Percentiles rank a stretch among this genome's conserved stretches.
Evolutionary conservation across 345 rosid species (phyloP).

Genomic region (Syzygium aqueum): DNA sequence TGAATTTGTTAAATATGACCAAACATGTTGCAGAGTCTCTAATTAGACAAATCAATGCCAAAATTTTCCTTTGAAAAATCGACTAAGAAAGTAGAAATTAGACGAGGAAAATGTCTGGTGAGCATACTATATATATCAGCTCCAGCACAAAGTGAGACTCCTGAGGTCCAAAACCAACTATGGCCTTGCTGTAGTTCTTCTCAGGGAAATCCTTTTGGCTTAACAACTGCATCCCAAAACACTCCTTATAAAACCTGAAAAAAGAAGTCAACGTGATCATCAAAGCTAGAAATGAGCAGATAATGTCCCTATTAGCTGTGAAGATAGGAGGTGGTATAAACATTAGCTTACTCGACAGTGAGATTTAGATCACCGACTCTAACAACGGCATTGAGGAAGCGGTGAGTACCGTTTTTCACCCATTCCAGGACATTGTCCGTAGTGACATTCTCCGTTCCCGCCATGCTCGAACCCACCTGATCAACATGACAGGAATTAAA

Average conservation of each 20-base stretch:
- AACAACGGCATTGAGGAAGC: conserved; percentile 24
- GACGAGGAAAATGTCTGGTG: not conserved
- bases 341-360: conserved; percentile 20
- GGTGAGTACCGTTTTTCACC: conserved; percentile 30
- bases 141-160: conserved; percentile 31
- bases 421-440: conserved; percentile 14
- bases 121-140: conserved; percentile 23
- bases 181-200: conserved; percentile 26
- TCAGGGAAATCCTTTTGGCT: conserved; percentile 28
- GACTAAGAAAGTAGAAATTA: not conserved
- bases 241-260: conserved; percentile 30
- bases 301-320: not conserved
- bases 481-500: not conserved
- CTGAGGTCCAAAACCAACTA: conserved; percentile 38
- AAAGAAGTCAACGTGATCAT: not conserved
- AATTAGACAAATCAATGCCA: not conserved
- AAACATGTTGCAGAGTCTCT: not conserved
- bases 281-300: not conserved
- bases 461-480: not conserved
- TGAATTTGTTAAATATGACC: not conserved
- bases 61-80: not conserved
- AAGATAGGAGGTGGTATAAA: not conserved
- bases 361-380: conserved; percentile 40
- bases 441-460: conserved; percentile 1
- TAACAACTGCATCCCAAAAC: conserved; percentile 39